These are phyloP conservation scores for Collybia sp. DNA, from an alignment of 768 basidiomycete genomes.

Conservation along the genomic window DNA sequence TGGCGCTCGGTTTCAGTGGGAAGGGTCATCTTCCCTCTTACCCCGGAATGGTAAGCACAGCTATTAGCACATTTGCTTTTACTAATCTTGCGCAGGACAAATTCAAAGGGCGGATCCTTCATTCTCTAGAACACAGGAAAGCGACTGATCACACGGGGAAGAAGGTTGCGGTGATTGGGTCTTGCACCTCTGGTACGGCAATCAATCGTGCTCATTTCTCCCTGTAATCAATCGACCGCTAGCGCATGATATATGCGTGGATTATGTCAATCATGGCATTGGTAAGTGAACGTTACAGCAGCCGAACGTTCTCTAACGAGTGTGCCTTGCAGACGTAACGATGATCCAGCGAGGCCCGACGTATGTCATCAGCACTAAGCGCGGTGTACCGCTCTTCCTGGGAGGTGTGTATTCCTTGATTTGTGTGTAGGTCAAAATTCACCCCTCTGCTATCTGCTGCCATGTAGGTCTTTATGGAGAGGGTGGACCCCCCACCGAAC, in stretches of 20 bases:
- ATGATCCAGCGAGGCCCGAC: slow-evolving; percentile 49
- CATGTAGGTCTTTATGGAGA: slow-evolving; percentile 34
- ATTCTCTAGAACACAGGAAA: slow-evolving; percentile 39
- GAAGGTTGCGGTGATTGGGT: slow-evolving; percentile 57
- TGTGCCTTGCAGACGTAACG: slow-evolving; percentile 29
- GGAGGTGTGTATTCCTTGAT: slow-evolving; percentile 11
- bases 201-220: neutral
- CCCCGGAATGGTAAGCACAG: slow-evolving; percentile 2
- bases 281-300: neutral
- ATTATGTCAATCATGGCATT: slow-evolving; percentile 17
- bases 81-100: slow-evolving; percentile 17
- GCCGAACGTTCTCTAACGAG: neutral
- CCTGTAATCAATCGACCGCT: slow-evolving; percentile 9
- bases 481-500: slow-evolving; percentile 36
- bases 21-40: neutral
- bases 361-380: slow-evolving; percentile 44
- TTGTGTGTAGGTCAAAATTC: neutral
- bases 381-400: slow-evolving; percentile 26
- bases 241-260: slow-evolving; percentile 15
- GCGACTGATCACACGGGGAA: slow-evolving; percentile 43
- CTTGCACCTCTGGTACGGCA: slow-evolving; percentile 44
- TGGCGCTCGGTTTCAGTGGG: neutral
- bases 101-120: slow-evolving; percentile 41
- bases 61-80: too few relatives aligned
- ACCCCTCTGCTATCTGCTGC: neutral